These are phyloP conservation scores for Monosporozyma aerobia DNA, from an alignment of 805 yeast species.

Conservation along the genomic window DNA sequence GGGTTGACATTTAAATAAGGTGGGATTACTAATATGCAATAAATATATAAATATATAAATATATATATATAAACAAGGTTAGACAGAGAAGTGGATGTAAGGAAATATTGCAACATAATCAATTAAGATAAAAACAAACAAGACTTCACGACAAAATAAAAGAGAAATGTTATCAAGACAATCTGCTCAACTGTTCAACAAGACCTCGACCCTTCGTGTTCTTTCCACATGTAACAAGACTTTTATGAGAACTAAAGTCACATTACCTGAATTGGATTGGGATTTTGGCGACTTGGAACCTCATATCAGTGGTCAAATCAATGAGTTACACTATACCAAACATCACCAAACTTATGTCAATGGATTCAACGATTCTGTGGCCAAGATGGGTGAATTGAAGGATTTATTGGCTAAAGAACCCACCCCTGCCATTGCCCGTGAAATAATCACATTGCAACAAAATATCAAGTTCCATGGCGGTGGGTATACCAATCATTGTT, in stretches of 20 bases:
- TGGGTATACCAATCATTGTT: constrained; percentile 76
- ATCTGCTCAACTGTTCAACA: background rate
- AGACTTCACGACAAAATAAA: background rate
- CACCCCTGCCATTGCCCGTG: constrained; percentile 26
- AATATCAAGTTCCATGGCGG: constrained; percentile 87
- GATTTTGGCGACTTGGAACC: constrained; percentile 85
- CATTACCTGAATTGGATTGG: constrained; percentile 74
- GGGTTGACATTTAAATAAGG: background rate
- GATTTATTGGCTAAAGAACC: constrained; percentile 48
- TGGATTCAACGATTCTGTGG: constrained; percentile 72
- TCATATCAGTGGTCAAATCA: constrained; percentile 74
- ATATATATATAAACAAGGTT: background rate
- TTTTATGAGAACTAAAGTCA: constrained; percentile 48
- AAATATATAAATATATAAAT: background rate
- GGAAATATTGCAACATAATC: background rate
- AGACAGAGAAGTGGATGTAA: background rate
- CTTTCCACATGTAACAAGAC: background rate
- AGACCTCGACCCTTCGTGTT: background rate
- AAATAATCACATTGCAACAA: constrained; percentile 51
- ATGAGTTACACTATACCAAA: constrained; percentile 78
- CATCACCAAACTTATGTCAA: constrained; percentile 89
- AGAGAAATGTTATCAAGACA: constrained; percentile 7
- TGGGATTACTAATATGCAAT: background rate
- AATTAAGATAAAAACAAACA: background rate
- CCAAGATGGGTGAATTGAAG: constrained; percentile 60